Evolutionary conservation across 164 flowering plant genomes (phyloP).

Genomic region (Protea cynaroides): DNA sequence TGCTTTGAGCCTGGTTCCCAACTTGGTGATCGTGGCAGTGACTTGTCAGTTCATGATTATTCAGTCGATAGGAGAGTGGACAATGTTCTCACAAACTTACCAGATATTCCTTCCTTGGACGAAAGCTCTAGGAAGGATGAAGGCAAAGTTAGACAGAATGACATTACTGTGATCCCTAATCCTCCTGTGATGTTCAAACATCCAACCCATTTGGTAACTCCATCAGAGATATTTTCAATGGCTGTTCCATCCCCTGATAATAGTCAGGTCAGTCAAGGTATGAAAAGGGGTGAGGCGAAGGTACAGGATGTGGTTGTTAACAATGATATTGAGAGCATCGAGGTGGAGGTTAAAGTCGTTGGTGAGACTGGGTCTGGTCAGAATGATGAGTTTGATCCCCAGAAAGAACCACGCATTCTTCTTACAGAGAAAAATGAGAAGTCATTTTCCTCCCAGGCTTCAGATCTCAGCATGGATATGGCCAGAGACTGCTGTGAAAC

Average conservation of each 20-base stretch:
- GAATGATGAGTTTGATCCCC: slow-evolving; percentile 31
- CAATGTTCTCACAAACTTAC: slow-evolving; percentile 21
- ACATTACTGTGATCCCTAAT: slow-evolving; percentile 31
- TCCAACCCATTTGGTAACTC: slow-evolving; percentile 87
- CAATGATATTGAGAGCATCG: slow-evolving; percentile 40
- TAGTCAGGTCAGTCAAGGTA: slow-evolving; percentile 29
- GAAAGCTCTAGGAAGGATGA: slow-evolving; percentile 41
- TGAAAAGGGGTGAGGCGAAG: slow-evolving; percentile 38
- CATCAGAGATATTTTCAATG: slow-evolving; percentile 66
- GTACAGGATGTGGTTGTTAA: slow-evolving; percentile 52
- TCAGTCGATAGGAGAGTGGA: slow-evolving; percentile 58
- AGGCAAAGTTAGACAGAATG: slow-evolving; percentile 37
- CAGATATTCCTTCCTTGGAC: slow-evolving; percentile 37
- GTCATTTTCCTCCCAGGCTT: slow-evolving; percentile 64
- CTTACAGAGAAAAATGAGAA: slow-evolving; percentile 47
- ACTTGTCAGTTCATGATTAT: slow-evolving; percentile 45
- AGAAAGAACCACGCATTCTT: slow-evolving; percentile 27
- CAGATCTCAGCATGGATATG: slow-evolving; percentile 60
- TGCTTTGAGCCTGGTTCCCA: slow-evolving; percentile 40
- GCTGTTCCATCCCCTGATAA: slow-evolving; percentile 57
- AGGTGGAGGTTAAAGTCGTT: slow-evolving; percentile 77
- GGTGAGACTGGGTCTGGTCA: slow-evolving; percentile 54
- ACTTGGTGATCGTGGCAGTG: slow-evolving; percentile 33
- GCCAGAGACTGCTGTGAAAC: slow-evolving; percentile 53
- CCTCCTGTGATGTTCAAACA: slow-evolving; percentile 51